Base-by-base conservation (phyloP, 768 basidiomycete genomes). In the Coprinellus micaceus region DNA sequence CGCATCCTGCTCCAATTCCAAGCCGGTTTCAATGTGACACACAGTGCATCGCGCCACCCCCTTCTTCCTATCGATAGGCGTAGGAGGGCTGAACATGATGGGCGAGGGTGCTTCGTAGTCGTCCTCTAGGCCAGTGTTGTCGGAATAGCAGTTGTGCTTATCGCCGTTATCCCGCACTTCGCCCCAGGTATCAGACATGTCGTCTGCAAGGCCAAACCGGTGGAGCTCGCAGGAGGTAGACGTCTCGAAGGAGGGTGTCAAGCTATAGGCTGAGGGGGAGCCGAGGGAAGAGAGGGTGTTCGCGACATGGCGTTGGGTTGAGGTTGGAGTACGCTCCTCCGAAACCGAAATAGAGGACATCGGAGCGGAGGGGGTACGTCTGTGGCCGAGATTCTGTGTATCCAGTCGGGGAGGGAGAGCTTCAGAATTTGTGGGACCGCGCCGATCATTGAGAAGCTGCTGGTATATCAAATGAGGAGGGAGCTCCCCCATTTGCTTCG, bases 71-170 rank as follows among this genome's bases (percentile, higher is more conserved):
- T 15, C 43, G 26, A 33, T 15, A 11, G 53, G 44, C 17, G 44
- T 54, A 17, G 44, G 53, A 30, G 44, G 53, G 28, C 45, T 29
- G 53, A 45, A 45, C 21, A 33, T 47, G 25, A 54, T 47, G 2
- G 43, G 43, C 28, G 44, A 45, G n/a, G 33, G 33, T 37, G 36
- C 9, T 9, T 37, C 36, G 36, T 9, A 37, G 36, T 37, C 36
- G 36, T 37, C 36, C 9, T 49, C 47, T 25, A 17, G n/a, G 25
- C 26, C 26, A 25, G 28, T 17, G 25, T 25, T 49, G 11, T 49
- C 47, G 47, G 17, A 28, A 49, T 49, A 7, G 21, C 21, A 9
- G 41, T 6, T 19, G 41, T 44, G 6, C 11, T 9, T 37, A 37
- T 44, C 19, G 24, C 13, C 15, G 25, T 22, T 25, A 12, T 33